Percentiles rank a stretch among this genome's conserved stretches.
phyloP scores from a whole-genome alignment of 371 early-diverging fungal species.

The Mucor saturninus region DNA sequence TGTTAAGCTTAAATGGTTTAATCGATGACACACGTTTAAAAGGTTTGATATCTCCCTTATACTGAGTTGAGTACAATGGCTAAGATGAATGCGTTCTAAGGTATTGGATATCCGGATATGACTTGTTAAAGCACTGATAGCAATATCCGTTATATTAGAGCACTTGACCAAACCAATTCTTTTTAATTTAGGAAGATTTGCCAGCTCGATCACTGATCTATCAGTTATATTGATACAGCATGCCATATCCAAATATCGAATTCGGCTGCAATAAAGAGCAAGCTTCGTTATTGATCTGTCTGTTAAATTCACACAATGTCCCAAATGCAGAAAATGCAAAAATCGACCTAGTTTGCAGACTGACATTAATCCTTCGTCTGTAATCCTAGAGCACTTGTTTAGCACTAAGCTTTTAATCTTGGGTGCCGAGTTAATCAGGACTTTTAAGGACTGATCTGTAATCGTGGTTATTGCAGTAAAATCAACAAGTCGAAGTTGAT shows the following conservation, averaged over 20 bases:
- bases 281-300: conserved; percentile 55
- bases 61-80: conserved; percentile 60
- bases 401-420: conserved; percentile 61
- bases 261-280: conserved; percentile 58
- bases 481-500: conserved; percentile 64
- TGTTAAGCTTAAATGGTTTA: conserved; percentile 67
- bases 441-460: conserved; percentile 52
- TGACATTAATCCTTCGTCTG: conserved; percentile 57
- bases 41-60: conserved; percentile 53
- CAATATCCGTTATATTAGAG: conserved; percentile 58
- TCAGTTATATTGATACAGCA: conserved; percentile 64
- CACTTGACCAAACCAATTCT: conserved; percentile 72
- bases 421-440: conserved; percentile 58
- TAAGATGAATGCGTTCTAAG: conserved; percentile 66
- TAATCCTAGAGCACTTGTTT: conserved; percentile 62
- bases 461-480: conserved; percentile 55
- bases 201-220: conserved; percentile 54
- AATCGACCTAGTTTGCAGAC: conserved; percentile 60
- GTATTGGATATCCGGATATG: conserved; percentile 51
- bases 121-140: conserved; percentile 55
- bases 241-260: conserved; percentile 69
- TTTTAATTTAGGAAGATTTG: conserved; percentile 58
- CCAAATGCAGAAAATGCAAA: conserved; percentile 64
- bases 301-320: conserved; percentile 63
- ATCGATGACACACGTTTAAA: conserved; percentile 51